Conservation (phyloP, 2,329 filamentous ascomycete species). For the Aspergillus sp. region DNA sequence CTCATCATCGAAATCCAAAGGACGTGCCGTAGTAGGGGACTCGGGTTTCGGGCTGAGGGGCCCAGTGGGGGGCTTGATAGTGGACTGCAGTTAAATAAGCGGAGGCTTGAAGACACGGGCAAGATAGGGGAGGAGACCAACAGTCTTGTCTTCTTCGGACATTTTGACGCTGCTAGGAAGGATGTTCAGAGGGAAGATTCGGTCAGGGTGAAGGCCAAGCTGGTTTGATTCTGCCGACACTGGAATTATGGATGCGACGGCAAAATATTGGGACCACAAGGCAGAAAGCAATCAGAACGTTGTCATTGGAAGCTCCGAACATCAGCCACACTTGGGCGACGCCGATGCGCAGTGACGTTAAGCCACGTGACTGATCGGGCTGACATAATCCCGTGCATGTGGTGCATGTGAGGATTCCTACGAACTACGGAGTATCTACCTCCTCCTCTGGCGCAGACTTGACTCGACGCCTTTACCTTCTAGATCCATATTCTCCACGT, state of each 20-base stretch:
- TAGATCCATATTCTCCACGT: neutral
- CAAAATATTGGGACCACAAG: constrained; percentile 14
- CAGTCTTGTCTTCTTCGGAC: constrained; percentile 39
- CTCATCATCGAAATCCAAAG: constrained; percentile 59
- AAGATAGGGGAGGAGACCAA: constrained; percentile 21
- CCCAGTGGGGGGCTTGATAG: constrained; percentile 34
- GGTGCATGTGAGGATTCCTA: neutral
- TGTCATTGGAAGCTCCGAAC: constrained; percentile 14
- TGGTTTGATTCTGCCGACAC: constrained; percentile 15
- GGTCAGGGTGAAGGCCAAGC: neutral
- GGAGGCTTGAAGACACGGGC: constrained; percentile 6
- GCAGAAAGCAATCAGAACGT: constrained; percentile 22
- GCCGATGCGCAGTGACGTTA: constrained; percentile 19
- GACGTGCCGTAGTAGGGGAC: constrained; percentile 56
- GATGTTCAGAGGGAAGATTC: neutral
- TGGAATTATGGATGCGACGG: constrained; percentile 19
- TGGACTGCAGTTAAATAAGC: constrained; percentile 29
- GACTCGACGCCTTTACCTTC: neutral
- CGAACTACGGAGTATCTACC: neutral
- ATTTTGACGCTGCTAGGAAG: constrained; percentile 17
- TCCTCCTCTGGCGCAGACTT: neutral
- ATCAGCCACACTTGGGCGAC: constrained; percentile 13
- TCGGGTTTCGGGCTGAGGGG: constrained; percentile 44
- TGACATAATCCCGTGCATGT: neutral
- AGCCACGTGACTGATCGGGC: constrained; percentile 12